Conservation (phyloP, 192 early-diverging fungal species). For the Obelidium mucronatum region DNA sequence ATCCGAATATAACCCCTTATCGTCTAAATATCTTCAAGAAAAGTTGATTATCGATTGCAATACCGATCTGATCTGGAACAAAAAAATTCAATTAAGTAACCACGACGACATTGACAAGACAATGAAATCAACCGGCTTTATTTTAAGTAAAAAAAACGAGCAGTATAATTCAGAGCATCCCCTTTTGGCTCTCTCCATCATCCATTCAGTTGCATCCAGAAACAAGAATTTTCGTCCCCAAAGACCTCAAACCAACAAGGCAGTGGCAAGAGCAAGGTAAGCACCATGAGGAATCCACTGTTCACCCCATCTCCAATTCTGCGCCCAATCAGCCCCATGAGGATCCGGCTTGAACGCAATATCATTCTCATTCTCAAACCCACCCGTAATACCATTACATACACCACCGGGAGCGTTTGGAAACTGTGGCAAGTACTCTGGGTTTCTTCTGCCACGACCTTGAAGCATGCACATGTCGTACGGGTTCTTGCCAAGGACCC, state of each 20-base stretch:
- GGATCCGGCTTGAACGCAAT: constrained; percentile 12
- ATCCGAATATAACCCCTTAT: too few species aligned
- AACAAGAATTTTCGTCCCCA: neutral
- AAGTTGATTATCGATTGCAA: too few species aligned
- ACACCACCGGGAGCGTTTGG: constrained; percentile 22
- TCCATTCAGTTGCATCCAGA: too few species aligned
- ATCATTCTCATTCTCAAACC: constrained; percentile 17
- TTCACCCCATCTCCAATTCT: constrained; percentile 27
- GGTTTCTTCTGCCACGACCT: constrained; percentile 14
- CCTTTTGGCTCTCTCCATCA: too few species aligned
- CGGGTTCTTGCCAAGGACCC: constrained; percentile 24
- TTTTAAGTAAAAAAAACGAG: too few species aligned
- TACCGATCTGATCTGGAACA: too few species aligned
- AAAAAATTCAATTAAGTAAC: too few species aligned
- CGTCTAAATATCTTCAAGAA: too few species aligned
- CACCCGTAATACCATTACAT: constrained; percentile 26
- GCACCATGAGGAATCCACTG: constrained; percentile 24
- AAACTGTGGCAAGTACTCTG: constrained; percentile 24
- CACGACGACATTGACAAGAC: too few species aligned
- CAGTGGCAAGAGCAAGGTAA: constrained; percentile 2
- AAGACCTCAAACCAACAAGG: neutral
- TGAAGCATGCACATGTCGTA: constrained; percentile 33
- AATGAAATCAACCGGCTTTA: too few species aligned
- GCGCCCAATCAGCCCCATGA: constrained; percentile 16
- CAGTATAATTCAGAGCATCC: too few species aligned